Percentiles rank a stretch among this genome's conserved stretches.
phyloP scores from a whole-genome alignment of 768 basidiomycete genomes.

The Pluteus cervinus region DNA sequence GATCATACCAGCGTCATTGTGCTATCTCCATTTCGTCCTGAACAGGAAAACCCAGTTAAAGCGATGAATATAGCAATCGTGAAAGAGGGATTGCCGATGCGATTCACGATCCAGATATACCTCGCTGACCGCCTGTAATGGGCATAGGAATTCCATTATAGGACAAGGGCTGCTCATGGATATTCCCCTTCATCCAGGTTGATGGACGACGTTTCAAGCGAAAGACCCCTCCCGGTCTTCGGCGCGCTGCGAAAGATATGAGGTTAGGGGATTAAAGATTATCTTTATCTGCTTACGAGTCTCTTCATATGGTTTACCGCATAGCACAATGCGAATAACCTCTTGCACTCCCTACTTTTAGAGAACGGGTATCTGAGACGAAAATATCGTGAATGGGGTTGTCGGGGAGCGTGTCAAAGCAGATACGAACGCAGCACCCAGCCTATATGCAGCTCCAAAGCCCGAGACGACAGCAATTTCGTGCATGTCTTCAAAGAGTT shows the following conservation, averaged over 20 bases:
- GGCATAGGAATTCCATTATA: too few relatives aligned
- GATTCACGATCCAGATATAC: too few relatives aligned
- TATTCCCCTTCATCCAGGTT: too few relatives aligned
- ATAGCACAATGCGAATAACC: conserved; percentile 22
- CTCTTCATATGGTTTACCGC: conserved; percentile 17
- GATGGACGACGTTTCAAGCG: neutral
- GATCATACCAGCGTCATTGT: too few relatives aligned
- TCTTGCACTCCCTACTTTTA: conserved; percentile 23
- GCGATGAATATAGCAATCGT: too few relatives aligned
- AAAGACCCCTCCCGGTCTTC: conserved; percentile 6
- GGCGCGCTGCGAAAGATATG: conserved; percentile 4
- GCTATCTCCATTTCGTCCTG: too few relatives aligned
- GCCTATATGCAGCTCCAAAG: conserved; percentile 29
- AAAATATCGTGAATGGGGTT: neutral
- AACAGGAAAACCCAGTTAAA: too few relatives aligned
- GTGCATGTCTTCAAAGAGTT: conserved; percentile 23
- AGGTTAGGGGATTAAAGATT: too few relatives aligned
- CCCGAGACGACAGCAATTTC: conserved; percentile 34
- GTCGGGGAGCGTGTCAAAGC: neutral
- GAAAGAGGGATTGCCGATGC: too few relatives aligned
- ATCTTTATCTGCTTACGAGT: conserved; percentile 2
- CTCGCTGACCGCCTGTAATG: too few relatives aligned
- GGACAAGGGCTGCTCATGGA: too few relatives aligned
- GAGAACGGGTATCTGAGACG: conserved; percentile 23
- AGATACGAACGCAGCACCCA: conserved; percentile 27